A percentile compares a stretch with the other conserved stretches of the same genome.
Conservation (phyloP, 352 stramenopile species). For the Phytophthora fragariae region DNA sequence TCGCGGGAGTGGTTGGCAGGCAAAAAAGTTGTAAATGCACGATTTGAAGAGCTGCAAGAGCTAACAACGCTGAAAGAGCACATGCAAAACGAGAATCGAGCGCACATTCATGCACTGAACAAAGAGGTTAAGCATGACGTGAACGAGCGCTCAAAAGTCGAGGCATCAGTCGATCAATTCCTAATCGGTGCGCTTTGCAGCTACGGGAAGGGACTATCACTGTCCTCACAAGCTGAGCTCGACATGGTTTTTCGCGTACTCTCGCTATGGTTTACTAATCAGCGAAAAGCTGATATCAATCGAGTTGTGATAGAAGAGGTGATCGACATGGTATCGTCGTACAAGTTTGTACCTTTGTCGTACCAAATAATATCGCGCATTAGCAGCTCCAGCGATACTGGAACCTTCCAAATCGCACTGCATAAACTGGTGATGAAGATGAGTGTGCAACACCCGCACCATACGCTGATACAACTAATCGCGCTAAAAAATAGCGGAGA, state of each 20-base stretch:
- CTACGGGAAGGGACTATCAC: conserved; percentile 73
- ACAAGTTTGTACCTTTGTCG: conserved; percentile 96
- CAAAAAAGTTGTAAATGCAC: conserved; percentile 77
- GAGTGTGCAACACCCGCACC: conserved; percentile 96
- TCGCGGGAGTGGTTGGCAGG: conserved; percentile 92
- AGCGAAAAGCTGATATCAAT: conserved; percentile 76
- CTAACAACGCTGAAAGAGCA: conserved; percentile 66
- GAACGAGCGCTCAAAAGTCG: conserved; percentile 86
- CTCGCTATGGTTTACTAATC: conserved; percentile 96
- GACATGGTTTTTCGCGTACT: conserved; percentile 94
- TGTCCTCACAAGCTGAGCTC: conserved; percentile 78
- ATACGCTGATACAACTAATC: conserved; percentile 96
- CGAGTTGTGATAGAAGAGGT: conserved; percentile 85
- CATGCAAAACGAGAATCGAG: conserved; percentile 70
- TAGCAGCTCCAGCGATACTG: conserved; percentile 48
- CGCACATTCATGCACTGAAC: conserved; percentile 75
- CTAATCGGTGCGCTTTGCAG: conserved; percentile 89
- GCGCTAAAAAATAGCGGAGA: conserved; percentile 95
- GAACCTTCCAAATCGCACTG: conserved; percentile 88
- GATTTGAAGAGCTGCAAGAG: conserved; percentile 65
- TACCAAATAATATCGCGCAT: conserved; percentile 99
- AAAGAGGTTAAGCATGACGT: conserved; percentile 91
- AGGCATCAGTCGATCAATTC: conserved; percentile 88
- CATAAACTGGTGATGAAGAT: conserved; percentile 92
- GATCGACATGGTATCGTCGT: conserved; percentile 90